Evolutionary conservation across 805 yeast genomes (phyloP).

Genomic region (Komagataella ulmi): DNA sequence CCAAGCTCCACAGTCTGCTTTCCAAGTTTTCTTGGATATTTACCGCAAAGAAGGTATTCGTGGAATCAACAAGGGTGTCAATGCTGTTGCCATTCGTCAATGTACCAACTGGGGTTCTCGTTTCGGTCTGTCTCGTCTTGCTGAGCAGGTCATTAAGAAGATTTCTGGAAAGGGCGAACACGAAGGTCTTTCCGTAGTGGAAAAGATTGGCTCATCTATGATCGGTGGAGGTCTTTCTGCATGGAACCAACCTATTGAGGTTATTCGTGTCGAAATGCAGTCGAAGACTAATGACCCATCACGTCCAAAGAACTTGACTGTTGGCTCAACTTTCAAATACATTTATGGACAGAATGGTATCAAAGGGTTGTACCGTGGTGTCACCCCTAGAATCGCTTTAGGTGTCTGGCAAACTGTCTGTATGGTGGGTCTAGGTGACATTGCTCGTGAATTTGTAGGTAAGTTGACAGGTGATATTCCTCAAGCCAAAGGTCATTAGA

Average conservation of each 20-base stretch:
- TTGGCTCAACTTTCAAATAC: constrained; percentile 63
- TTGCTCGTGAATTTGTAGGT: constrained; percentile 63
- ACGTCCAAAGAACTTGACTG: constrained; percentile 85
- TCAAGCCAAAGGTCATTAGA: constrained; percentile 22
- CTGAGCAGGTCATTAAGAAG: constrained; percentile 71
- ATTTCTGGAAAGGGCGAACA: constrained; percentile 46
- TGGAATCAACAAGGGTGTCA: constrained; percentile 96
- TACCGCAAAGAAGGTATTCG: constrained; percentile 77
- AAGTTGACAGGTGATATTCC: constrained; percentile 48
- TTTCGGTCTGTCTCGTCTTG: constrained; percentile 83
- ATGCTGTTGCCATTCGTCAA: constrained; percentile 97
- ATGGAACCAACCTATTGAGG: constrained; percentile 99
- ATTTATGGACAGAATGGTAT: constrained; percentile 75
- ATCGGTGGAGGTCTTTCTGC: constrained; percentile 97
- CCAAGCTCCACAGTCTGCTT: constrained; percentile 64
- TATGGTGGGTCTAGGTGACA: constrained; percentile 97
- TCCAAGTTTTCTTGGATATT: constrained; percentile 78
- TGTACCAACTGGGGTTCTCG: constrained; percentile 99
- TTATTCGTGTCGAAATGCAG: constrained; percentile 96
- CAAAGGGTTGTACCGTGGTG: constrained; percentile 90
- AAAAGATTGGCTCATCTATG: constrained; percentile 74
- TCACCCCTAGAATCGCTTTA: constrained; percentile 90
- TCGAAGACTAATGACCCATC: constrained; percentile 88
- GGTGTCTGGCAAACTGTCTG: constrained; percentile 98
- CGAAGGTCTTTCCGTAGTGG: constrained; percentile 54